Evolutionary conservation across 371 early-diverging fungal genomes (phyloP), one percentile per base, ranked within the genome.

Genomic region (Funneliformis caledonium): DNA sequence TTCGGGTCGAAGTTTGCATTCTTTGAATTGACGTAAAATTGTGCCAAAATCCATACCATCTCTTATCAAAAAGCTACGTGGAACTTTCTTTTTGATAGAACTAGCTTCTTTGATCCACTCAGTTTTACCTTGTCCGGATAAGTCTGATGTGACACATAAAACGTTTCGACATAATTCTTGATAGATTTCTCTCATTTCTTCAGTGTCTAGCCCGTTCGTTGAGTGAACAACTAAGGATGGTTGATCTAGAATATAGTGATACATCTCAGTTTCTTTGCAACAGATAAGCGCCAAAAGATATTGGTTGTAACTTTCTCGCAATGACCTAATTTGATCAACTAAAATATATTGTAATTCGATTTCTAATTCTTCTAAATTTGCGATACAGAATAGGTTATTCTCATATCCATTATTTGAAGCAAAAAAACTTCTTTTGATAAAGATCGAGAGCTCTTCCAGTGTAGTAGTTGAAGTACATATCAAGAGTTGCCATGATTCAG

Each of bases 221-320:
- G 19, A 7, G 37, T 67, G 68, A 7, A 78, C 78, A 65, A 62
- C 31, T 1, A n/a, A 45, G 0, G 79, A 52, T 56, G 77, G 76
- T 67, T 76, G 62, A 64, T 81, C 81, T 14, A 81, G 33, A 45
- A 81, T 81, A 42, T 81, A 79, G 22, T 81, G 77, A 65, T 65
- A 64, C 45, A 65, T 68, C n/a, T 37, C 81, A 33, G 12, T 43
- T 59, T 68, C 48, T 42, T 50, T 56, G 14, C 65, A 74, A 68
- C 81, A 81, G 33, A 81, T 77, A 12, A 81, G 47, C 3, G 68
- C 77, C 42, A 81, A 59, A 68, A 68, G 10, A 56, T 68, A 68
- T 9, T n/a, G 11, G 10, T 78, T 26, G 9, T 37, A 48, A 31
- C 76, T 43, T 4, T 33, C 45, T 52, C 67, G 45, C 19, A 76